Conservation (phyloP, 2,329 filamentous ascomycete genomes). For the Ceratocystis papillata region DNA sequence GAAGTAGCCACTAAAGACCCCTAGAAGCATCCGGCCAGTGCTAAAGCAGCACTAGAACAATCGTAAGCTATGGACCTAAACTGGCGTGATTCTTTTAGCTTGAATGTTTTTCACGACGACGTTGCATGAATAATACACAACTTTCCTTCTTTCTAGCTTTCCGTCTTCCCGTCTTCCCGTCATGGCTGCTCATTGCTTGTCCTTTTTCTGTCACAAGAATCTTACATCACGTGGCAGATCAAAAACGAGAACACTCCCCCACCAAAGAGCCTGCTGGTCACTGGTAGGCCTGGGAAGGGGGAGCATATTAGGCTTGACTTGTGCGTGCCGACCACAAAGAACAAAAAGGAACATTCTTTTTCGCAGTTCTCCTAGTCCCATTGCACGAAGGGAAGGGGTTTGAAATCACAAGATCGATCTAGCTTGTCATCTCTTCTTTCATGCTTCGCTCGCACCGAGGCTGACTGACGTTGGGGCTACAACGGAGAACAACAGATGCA, state of each 20-base stretch:
- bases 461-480: not conserved
- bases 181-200: too few relatives aligned
- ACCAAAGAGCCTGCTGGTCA: too few relatives aligned
- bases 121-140: not conserved
- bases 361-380: not conserved
- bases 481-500: not conserved
- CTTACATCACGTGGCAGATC: not conserved
- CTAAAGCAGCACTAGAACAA: not conserved
- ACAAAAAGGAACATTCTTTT: not conserved
- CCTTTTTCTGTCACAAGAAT: not conserved
- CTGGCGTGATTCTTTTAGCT: constrained; percentile 2
- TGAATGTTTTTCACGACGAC: not conserved
- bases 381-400: not conserved
- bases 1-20: not conserved
- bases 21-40: not conserved
- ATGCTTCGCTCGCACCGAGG: constrained; percentile 9
- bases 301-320: not conserved
- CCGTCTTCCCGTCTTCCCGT: not conserved
- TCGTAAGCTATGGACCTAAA: not conserved
- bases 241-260: not conserved
- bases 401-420: constrained; percentile 4
- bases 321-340: not conserved
- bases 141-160: not conserved
- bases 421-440: constrained; percentile 7
- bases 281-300: too few relatives aligned